A percentile compares a stretch with the other conserved stretches of the same genome.
phyloP scores from a whole-genome alignment of 1,284 basidiomycete genomes.

The Ustilago bromivora region DNA sequence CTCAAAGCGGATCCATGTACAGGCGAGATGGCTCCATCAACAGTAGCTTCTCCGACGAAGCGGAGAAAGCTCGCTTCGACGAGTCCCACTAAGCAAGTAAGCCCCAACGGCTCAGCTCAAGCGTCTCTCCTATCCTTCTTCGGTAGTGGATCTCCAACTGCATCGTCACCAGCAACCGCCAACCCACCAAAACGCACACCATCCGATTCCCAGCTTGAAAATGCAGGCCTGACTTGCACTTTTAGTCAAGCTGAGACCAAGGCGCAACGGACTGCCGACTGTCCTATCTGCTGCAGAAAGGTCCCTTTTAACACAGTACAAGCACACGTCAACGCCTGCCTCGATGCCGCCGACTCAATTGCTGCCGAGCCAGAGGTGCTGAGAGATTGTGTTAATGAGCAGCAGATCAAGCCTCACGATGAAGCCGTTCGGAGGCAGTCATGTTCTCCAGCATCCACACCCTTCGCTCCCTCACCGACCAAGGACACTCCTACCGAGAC shows the following conservation, averaged over 20 bases:
- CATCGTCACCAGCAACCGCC: conserved; percentile 4
- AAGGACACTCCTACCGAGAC: not conserved
- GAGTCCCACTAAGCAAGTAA: conserved; percentile 38
- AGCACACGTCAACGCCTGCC: conserved; percentile 52
- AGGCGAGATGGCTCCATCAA: conserved; percentile 33
- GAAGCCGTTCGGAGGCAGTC: conserved; percentile 4
- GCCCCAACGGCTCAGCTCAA: conserved; percentile 28
- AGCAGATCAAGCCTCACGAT: not conserved
- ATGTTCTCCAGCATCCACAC: conserved; percentile 26
- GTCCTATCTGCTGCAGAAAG: conserved; percentile 41
- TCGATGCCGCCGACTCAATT: conserved; percentile 36
- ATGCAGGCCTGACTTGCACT: not conserved
- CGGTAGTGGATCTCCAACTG: conserved; percentile 20
- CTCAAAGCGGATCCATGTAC: conserved; percentile 22
- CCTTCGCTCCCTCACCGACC: not conserved
- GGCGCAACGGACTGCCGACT: conserved; percentile 27
- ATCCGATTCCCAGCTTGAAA: not conserved
- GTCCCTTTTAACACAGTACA: conserved; percentile 45
- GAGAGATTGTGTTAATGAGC: conserved; percentile 29
- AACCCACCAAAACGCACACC: conserved; percentile 10
- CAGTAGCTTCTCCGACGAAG: conserved; percentile 37
- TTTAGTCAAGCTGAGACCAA: not conserved
- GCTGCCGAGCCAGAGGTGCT: conserved; percentile 13
- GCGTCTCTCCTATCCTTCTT: conserved; percentile 50
- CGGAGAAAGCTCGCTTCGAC: conserved; percentile 38